Percentiles rank a stretch among this genome's conserved stretches.
Evolutionary conservation across 2,329 filamentous ascomycete species (phyloP).

Genomic region (Epichloe scottii): DNA sequence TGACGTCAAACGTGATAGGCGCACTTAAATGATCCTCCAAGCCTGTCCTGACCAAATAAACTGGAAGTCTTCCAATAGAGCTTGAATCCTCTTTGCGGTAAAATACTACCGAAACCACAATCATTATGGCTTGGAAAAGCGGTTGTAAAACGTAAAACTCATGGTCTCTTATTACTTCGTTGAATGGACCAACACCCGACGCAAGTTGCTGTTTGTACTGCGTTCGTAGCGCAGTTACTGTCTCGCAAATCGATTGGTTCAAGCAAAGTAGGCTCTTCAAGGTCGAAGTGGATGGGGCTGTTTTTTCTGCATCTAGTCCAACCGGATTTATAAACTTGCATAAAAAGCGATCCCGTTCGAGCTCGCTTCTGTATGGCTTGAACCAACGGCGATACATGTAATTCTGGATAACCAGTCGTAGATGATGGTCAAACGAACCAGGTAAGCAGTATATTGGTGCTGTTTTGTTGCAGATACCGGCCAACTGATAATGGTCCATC

Average conservation of each 20-base stretch:
- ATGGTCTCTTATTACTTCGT: neutral
- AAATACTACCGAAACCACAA: neutral
- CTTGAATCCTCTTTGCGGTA: neutral
- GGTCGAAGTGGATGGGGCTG: neutral
- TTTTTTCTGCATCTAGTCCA: neutral
- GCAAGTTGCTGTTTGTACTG: neutral
- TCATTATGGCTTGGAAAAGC: neutral
- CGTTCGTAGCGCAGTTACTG: neutral
- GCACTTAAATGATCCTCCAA: conserved; percentile 6
- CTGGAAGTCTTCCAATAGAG: neutral
- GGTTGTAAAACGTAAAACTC: neutral
- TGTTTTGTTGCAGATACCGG: neutral
- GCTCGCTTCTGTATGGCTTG: conserved; percentile 5
- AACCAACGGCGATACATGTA: conserved; percentile 4
- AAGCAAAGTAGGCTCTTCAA: neutral
- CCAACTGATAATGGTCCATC: neutral
- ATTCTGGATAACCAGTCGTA: neutral
- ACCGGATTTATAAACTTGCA: conserved; percentile 2
- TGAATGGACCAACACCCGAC: too few species aligned
- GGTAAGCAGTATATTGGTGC: neutral
- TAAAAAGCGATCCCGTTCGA: conserved; percentile 3
- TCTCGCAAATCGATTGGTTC: conserved; percentile 2
- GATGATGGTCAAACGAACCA: neutral
- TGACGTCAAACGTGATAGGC: conserved; percentile 7
- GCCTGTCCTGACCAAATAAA: neutral